A percentile compares a stretch with the other conserved stretches of the same genome.
phyloP scores from a whole-genome alignment of 2,329 filamentous ascomycete species.

The Camillea tinctor region DNA sequence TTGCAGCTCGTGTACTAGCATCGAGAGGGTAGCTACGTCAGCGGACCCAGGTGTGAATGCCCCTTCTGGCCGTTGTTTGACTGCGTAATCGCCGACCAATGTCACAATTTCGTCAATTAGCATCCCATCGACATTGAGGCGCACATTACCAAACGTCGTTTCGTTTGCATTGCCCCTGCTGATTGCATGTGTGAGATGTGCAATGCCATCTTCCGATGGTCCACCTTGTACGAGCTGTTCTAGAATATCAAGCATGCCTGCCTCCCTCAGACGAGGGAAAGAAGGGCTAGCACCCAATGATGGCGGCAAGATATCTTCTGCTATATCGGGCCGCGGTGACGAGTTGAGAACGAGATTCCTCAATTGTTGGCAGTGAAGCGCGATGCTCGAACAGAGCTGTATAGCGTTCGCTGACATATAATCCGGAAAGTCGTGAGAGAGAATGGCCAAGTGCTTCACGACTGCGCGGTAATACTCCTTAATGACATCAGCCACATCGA shows the following conservation, averaged over 20 bases:
- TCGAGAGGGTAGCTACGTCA: conserved; percentile 71
- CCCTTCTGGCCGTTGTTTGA: conserved; percentile 59
- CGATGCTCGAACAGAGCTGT: conserved; percentile 76
- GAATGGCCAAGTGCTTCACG: conserved; percentile 75
- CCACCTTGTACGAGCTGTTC: conserved; percentile 60
- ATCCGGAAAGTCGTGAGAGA: conserved; percentile 93
- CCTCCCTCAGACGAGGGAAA: conserved; percentile 45
- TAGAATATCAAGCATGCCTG: conserved; percentile 57
- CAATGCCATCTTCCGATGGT: conserved; percentile 69
- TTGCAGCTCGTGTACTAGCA: conserved; percentile 71
- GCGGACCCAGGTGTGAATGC: conserved; percentile 64
- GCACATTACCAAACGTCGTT: conserved; percentile 64
- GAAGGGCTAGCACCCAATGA: conserved; percentile 11
- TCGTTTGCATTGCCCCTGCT: conserved; percentile 57
- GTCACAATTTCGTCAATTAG: conserved; percentile 82
- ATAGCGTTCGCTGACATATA: conserved; percentile 88
- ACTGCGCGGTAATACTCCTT: conserved; percentile 84
- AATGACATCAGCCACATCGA: conserved; percentile 65
- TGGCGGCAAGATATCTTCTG: conserved; percentile 55
- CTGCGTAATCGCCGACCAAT: conserved; percentile 74
- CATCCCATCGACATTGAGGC: conserved; percentile 65
- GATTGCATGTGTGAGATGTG: conserved; percentile 73
- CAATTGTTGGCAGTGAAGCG: conserved; percentile 80
- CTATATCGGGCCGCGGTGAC: conserved; percentile 64
- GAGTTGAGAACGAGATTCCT: conserved; percentile 83